phyloP scores from a whole-genome alignment of 768 basidiomycete genomes.

The Saitozyma sp. region DNA sequence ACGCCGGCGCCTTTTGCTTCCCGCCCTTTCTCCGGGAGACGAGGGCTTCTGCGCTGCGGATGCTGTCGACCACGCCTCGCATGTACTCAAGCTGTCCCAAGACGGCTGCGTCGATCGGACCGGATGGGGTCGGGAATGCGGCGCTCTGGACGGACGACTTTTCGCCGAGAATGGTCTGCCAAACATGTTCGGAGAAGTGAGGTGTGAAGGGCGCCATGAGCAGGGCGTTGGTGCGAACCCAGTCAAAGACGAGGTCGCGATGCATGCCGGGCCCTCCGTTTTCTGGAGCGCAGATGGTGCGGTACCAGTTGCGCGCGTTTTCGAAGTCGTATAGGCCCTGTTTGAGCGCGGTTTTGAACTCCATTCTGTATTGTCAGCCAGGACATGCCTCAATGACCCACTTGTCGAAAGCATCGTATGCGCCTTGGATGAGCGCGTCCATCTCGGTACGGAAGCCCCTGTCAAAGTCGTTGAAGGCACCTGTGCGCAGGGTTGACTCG shows the following conservation, averaged over 20 bases:
- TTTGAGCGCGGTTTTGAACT: constrained; percentile 95
- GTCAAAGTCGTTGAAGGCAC: constrained; percentile 73
- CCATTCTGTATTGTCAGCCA: constrained; percentile 60
- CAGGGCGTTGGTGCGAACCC: constrained; percentile 77
- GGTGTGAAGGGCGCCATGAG: constrained; percentile 84
- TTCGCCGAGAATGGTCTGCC: constrained; percentile 71
- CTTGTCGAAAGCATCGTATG: constrained; percentile 78
- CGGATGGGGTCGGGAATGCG: constrained; percentile 71
- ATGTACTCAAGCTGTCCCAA: constrained; percentile 81
- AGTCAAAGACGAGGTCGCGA: constrained; percentile 76
- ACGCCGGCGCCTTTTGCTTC: constrained; percentile 62
- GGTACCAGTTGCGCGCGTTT: constrained; percentile 90
- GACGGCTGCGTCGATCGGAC: constrained; percentile 63
- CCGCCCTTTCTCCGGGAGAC: constrained; percentile 72
- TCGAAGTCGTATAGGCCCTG: constrained; percentile 95
- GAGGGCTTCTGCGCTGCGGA: constrained; percentile 80
- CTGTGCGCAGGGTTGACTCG: constrained; percentile 64
- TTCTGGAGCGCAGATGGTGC: constrained; percentile 77
- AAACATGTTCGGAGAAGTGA: constrained; percentile 91
- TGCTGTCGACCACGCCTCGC: constrained; percentile 83
- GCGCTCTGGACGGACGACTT: constrained; percentile 77
- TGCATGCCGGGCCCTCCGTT: constrained; percentile 74
- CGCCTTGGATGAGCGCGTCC: constrained; percentile 76
- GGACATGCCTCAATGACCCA: constrained; percentile 55
- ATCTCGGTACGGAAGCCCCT: constrained; percentile 87